Evolutionary conservation across 2,329 filamentous ascomycete genomes (phyloP), one percentile per base, ranked within the genome.

Genomic region (Coccinonectria pachysandricola): DNA sequence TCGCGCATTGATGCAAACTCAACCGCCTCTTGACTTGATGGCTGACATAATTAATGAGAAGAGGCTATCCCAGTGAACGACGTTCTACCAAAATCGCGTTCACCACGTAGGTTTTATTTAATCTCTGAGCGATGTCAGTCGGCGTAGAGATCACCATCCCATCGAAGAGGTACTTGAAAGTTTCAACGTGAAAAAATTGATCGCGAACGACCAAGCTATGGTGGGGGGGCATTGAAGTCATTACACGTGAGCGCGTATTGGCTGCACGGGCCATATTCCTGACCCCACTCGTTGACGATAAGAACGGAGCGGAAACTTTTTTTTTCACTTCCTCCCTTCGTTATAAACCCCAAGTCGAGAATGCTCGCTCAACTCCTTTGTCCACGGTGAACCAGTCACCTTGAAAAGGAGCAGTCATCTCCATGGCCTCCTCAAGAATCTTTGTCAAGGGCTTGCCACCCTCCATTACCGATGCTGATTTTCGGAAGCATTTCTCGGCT

Each of bases 401-500:
- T 33, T 36, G 27, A 37, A 29, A 28, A 37, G 37, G 40, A 46
- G 26, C 27, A 20, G 39, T 33, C 30, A 34, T 33, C 29, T 38
- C 36, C 38, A 64, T 67, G 54, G 63, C 64, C 40, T 66, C 68
- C 56, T 91, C 83, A 54, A 76, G 69, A 39, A 65, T 80, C 24
- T 80, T 92, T 62, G 62, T 96, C 71, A 68, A 81, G 71, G 68
- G 87, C 35, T 65, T 98, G 32, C 91, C 91, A 23, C 86, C 86
- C 17, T 82, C 73, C 29, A 79, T 94, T 46, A 79, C 76, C 8
- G 85, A 92, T 57, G 75, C 79, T 27, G 82, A 92, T 40, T 81
- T 96, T 51, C 77, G 75, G 51, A 86, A 83, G 51, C 87, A 96
- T 60, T 98, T 98, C 57, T 73, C 80, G 34, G 69, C 62, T 20